These are phyloP conservation scores for Debaryomyces castellii DNA, from an alignment of 805 yeast genomes.

Conservation along the genomic window DNA sequence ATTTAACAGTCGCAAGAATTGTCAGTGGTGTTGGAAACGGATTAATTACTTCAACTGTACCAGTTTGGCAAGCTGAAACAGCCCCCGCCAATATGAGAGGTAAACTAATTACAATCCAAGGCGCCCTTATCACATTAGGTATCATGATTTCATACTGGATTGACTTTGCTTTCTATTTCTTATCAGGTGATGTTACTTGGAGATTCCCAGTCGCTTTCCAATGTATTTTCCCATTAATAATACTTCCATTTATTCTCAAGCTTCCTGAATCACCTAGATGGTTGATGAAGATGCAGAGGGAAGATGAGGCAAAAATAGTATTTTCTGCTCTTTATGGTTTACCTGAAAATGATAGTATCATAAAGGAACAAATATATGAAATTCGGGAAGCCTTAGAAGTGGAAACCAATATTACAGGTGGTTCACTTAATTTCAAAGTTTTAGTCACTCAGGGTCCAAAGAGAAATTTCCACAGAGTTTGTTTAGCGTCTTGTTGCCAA, in stretches of 20 bases:
- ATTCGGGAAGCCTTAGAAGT: background rate
- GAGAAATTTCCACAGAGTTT: constrained; percentile 10
- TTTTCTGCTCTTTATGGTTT: constrained; percentile 2
- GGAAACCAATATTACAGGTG: background rate
- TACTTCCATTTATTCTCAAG: constrained; percentile 35
- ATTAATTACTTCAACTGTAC: constrained; percentile 74
- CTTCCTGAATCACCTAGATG: constrained; percentile 8
- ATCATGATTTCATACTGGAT: constrained; percentile 75
- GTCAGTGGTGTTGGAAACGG: constrained; percentile 78
- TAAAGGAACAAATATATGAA: background rate
- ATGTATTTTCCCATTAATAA: constrained; percentile 51
- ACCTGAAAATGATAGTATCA: constrained; percentile 1
- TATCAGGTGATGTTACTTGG: constrained; percentile 52
- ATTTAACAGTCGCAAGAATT: constrained; percentile 70
- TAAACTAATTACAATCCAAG: constrained; percentile 64
- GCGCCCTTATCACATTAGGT: constrained; percentile 67
- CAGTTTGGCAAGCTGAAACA: constrained; percentile 79
- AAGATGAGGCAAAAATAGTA: background rate
- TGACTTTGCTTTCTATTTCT: constrained; percentile 68
- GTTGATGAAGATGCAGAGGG: background rate
- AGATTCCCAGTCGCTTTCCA: constrained; percentile 82
- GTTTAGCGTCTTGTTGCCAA: constrained; percentile 44
- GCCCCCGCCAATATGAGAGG: constrained; percentile 69
- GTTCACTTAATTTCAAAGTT: background rate
- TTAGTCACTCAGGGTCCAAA: constrained; percentile 16